A percentile compares a stretch with the other conserved stretches of the same genome.
phyloP scores from a whole-genome alignment of 306 rosid genomes.

The Corylus avellana region DNA sequence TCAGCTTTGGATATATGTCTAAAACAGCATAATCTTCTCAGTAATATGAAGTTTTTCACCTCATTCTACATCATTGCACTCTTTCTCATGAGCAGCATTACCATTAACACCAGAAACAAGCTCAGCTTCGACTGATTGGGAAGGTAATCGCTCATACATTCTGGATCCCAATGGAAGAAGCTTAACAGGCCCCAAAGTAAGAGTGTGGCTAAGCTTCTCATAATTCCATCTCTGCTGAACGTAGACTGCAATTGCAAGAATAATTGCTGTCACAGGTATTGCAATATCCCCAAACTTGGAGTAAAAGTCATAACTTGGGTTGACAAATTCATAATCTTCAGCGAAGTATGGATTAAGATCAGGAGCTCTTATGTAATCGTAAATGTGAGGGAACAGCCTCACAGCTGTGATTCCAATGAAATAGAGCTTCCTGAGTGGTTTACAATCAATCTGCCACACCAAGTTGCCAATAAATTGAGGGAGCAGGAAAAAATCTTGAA shows the following conservation, averaged over 20 bases:
- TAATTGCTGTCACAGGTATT: conserved; percentile 62
- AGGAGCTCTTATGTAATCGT: conserved; percentile 67
- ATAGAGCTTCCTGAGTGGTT: conserved; percentile 78
- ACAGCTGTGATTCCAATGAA: conserved; percentile 76
- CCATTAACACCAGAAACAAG: conserved; percentile 57
- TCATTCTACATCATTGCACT: conserved; percentile 44
- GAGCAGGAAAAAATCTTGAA: conserved; percentile 84
- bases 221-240: conserved; percentile 76
- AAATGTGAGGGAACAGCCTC: conserved; percentile 83
- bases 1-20: conserved; percentile 31
- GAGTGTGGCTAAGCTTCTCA: conserved; percentile 59
- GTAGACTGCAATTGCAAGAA: conserved; percentile 61
- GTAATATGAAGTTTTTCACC: conserved; percentile 23
- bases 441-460: conserved; percentile 77
- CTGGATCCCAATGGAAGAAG: conserved; percentile 62
- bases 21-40: conserved; percentile 22
- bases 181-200: conserved; percentile 48
- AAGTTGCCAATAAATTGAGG: conserved; percentile 83
- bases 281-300: conserved; percentile 74
- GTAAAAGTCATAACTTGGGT: conserved; percentile 69
- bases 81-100: conserved; percentile 43
- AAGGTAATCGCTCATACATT: conserved; percentile 72
- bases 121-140: conserved; percentile 68
- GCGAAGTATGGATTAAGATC: conserved; percentile 62
- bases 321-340: conserved; percentile 69